Percentiles rank a stretch among this genome's conserved stretches.
phyloP scores from a whole-genome alignment of 805 yeast species.

The Teunomyces lycoperdinae region DNA sequence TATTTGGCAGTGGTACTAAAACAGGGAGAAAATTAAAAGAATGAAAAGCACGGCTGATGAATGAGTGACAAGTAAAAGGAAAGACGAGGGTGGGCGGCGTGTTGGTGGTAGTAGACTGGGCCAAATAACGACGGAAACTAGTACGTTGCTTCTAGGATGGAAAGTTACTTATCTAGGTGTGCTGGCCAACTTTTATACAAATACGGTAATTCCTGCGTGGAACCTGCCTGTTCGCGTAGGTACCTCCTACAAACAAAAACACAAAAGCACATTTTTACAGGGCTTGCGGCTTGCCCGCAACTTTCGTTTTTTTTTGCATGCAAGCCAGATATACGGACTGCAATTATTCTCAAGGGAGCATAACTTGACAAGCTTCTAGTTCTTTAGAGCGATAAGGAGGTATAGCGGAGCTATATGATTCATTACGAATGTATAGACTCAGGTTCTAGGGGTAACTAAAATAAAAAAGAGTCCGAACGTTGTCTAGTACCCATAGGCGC shows the following conservation, averaged over 20 bases:
- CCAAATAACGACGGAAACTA: slow-evolving; percentile 1
- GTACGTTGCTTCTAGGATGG: background rate
- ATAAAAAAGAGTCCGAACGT: background rate
- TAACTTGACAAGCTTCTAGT: too few species aligned
- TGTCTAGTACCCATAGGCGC: background rate
- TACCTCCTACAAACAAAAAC: slow-evolving; percentile 1
- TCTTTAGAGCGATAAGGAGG: too few species aligned
- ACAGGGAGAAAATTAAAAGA: slow-evolving; percentile 1
- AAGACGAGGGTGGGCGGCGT: background rate
- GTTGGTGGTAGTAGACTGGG: background rate
- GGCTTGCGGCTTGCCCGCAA: background rate
- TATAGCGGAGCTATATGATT: too few species aligned
- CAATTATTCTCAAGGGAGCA: too few species aligned
- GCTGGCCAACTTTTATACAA: slow-evolving; percentile 10
- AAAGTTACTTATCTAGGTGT: background rate
- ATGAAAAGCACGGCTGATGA: background rate
- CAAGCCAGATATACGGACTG: background rate
- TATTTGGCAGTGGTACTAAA: background rate
- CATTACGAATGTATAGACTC: background rate
- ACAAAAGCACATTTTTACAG: background rate
- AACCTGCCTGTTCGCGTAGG: slow-evolving; percentile 1
- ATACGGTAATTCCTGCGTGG: slow-evolving; percentile 8
- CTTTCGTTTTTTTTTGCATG: background rate
- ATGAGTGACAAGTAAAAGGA: background rate
- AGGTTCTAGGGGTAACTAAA: background rate